These are phyloP conservation scores for Fulvia fulva DNA, from an alignment of 2,329 filamentous ascomycete genomes.

Conservation along the genomic window DNA sequence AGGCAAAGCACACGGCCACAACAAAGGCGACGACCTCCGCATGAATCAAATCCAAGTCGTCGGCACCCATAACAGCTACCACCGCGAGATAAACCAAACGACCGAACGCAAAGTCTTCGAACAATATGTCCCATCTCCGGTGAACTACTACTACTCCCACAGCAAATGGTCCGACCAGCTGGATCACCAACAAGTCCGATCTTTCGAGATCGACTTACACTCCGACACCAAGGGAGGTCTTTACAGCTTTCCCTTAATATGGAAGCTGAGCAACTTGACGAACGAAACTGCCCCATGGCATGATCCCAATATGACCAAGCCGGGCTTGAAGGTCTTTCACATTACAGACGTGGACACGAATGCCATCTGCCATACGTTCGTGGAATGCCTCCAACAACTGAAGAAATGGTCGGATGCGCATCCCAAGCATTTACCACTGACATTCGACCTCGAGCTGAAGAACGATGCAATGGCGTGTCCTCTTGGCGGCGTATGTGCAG, in stretches of 20 bases:
- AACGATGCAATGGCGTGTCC: slow-evolving; percentile 36
- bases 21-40: slow-evolving; percentile 32
- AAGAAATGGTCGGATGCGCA: slow-evolving; percentile 45
- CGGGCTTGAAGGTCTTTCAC: slow-evolving; percentile 50
- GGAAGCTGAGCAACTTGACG: slow-evolving; percentile 39
- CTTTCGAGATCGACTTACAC: slow-evolving; percentile 48
- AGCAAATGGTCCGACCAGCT: slow-evolving; percentile 44
- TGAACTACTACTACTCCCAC: slow-evolving; percentile 49
- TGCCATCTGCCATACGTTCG: slow-evolving; percentile 45
- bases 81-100: slow-evolving; percentile 41
- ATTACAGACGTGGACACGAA: slow-evolving; percentile 49
- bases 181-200: slow-evolving; percentile 45
- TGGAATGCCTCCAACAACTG: slow-evolving; percentile 42
- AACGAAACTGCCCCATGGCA: slow-evolving; percentile 36
- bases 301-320: slow-evolving; percentile 38
- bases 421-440: slow-evolving; percentile 44
- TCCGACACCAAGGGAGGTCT: slow-evolving; percentile 48
- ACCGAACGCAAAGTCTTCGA: slow-evolving; percentile 42
- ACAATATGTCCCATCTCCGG: slow-evolving; percentile 34
- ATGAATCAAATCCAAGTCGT: slow-evolving; percentile 53
- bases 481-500: slow-evolving; percentile 37
- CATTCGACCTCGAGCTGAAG: slow-evolving; percentile 51
- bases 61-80: slow-evolving; percentile 52
- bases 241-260: slow-evolving; percentile 45
- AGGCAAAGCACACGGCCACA: slow-evolving; percentile 1